Evolutionary conservation across 75 land plant genomes (phyloP).

Genomic region (Gnetum montanum): DNA sequence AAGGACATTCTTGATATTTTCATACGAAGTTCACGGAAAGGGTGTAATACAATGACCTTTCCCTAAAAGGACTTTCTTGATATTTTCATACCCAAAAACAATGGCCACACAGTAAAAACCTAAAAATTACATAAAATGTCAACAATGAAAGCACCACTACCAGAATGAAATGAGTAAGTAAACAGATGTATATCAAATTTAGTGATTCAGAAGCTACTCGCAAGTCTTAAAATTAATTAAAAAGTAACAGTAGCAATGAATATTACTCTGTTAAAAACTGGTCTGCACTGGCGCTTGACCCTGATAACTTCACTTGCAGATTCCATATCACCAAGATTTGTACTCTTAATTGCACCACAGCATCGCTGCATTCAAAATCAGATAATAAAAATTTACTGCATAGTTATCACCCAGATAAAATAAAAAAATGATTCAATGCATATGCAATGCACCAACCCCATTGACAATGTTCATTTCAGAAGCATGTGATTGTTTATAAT

Average conservation of each 20-base stretch:
- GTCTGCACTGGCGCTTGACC: conserved; percentile 39
- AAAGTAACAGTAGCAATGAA: background rate
- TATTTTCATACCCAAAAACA: background rate
- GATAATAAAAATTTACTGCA: conserved; percentile 2
- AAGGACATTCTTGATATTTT: too few relatives aligned
- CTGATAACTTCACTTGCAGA: conserved; percentile 58
- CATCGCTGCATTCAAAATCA: background rate
- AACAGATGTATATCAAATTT: too few relatives aligned
- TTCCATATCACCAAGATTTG: conserved; percentile 40
- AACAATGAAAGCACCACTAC: background rate
- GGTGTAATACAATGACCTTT: too few relatives aligned
- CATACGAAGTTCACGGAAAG: too few relatives aligned
- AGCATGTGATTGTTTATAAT: background rate
- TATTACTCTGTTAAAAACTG: background rate
- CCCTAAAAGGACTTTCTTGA: too few relatives aligned
- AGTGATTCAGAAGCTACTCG: background rate
- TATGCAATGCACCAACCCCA: background rate
- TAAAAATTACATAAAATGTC: background rate
- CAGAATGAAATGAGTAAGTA: background rate
- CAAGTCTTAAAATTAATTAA: background rate
- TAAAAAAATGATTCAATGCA: conserved; percentile 1
- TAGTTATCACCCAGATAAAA: background rate
- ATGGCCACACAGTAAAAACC: background rate
- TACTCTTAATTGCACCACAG: conserved; percentile 8
- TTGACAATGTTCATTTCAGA: background rate